These are phyloP conservation scores for Pichiaceae sp. DNA, from an alignment of 1,139 yeast genomes.

Conservation along the genomic window DNA sequence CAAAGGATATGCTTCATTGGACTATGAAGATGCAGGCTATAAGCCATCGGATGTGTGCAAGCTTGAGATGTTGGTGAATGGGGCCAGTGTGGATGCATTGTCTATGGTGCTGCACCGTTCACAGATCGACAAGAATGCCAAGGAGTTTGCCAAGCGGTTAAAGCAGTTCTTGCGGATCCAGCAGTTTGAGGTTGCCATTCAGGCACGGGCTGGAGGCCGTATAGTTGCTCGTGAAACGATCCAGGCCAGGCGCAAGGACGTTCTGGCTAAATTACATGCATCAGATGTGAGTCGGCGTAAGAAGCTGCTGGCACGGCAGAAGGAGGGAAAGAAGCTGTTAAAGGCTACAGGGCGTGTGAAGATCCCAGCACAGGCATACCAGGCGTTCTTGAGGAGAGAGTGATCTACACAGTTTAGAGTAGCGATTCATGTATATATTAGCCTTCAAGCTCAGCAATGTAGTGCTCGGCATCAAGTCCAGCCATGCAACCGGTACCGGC, in stretches of 20 bases:
- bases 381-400: conserved; percentile 44
- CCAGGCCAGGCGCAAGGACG: conserved; percentile 90
- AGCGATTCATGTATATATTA: not conserved
- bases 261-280: conserved; percentile 84
- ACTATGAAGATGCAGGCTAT: conserved; percentile 92
- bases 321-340: conserved; percentile 87
- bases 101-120: conserved; percentile 84
- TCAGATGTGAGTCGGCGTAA: conserved; percentile 87
- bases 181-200: conserved; percentile 86
- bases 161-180: conserved; percentile 74
- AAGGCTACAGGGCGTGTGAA: conserved; percentile 70
- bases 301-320: conserved; percentile 80
- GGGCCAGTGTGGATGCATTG: conserved; percentile 83
- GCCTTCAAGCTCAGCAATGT: conserved; percentile 58
- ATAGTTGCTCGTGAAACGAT: conserved; percentile 89
- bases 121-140: conserved; percentile 64
- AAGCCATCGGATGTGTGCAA: conserved; percentile 73
- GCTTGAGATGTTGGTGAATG: conserved; percentile 83
- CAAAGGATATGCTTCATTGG: conserved; percentile 88
- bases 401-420: conserved; percentile 5
- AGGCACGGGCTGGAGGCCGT: conserved; percentile 78
- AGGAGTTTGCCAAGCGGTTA: conserved; percentile 75
- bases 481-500: conserved; percentile 99
- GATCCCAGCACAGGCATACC: conserved; percentile 80
- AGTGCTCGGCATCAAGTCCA: conserved; percentile 89